Evolutionary conservation across 2,329 filamentous ascomycete species (phyloP), one percentile per base, ranked within the genome.

Genomic region (Colletotrichum sp.): DNA sequence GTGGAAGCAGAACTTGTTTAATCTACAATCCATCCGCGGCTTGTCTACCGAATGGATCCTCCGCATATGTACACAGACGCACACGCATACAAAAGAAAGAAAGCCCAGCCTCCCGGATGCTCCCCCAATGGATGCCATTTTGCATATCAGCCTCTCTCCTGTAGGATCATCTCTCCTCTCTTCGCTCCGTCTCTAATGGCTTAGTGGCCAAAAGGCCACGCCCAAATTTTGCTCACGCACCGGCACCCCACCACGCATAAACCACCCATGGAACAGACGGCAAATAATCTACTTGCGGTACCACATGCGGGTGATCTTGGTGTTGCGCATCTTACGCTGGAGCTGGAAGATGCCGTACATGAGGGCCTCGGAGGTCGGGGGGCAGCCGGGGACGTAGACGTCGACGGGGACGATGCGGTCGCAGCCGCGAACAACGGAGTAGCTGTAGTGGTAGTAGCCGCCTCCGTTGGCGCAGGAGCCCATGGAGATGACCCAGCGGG

Each of bases 391-490:
- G 5, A 96, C 93, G 82, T 95, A 96, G 59, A 96, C 90, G 83
- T 96, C 94, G 72, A 96, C 94, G 6, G 94, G 94, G 32, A 95
- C 91, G 81, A 96, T 92, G 69, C 94, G 87, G 85, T 96, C 94
- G 80, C 93, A 94, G 8, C 94, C 94, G 71, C 94, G 89, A 59
- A 93, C 92, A 56, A 76, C 94, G 78, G 89, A 92, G 86, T 96
- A 96, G 84, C 92, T 94, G 87, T 96, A 96, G 86, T 96, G 94
- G 84, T 96, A 96, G 87, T 96, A 96, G 69, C 94, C 94, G 76
- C 94, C 94, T 67, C 94, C 94, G 84, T 96, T 96, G 76, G 94
- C 94, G 84, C 94, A 96, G 81, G 92, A 94, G 14, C 94, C 94
- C 94, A 96, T 96, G 80, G 92, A 94, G 81, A 92, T 85, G 80